These are phyloP conservation scores for Crithidia brevicula DNA, from an alignment of 208 protist genomes.

Conservation along the genomic window DNA sequence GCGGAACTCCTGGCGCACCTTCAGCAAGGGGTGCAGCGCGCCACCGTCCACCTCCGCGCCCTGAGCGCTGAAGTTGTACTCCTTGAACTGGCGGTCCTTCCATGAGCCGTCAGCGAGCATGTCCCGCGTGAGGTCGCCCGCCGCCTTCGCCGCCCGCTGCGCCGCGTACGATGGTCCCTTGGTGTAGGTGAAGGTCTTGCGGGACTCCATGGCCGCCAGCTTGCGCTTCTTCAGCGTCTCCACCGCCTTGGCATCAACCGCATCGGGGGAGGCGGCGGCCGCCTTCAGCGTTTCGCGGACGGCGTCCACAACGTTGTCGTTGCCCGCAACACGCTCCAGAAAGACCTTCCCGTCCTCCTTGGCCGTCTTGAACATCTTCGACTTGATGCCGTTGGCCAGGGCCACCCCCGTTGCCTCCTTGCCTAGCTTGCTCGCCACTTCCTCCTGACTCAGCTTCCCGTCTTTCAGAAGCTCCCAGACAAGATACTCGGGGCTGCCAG, in stretches of 20 bases:
- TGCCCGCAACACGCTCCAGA: conserved; percentile 48
- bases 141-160: conserved; percentile 72
- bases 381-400: conserved; percentile 94
- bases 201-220: conserved; percentile 73
- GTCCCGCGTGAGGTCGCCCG: conserved; percentile 93
- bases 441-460: conserved; percentile 49
- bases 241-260: conserved; percentile 61
- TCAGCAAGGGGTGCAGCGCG: conserved; percentile 98
- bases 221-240: conserved; percentile 94
- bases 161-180: conserved; percentile 83
- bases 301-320: conserved; percentile 38
- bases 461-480: conserved; percentile 63
- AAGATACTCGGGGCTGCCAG: conserved; percentile 92
- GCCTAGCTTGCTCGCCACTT: conserved; percentile 57
- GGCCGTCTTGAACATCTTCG: conserved; percentile 89
- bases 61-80: conserved; percentile 96
- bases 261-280: conserved; percentile 27
- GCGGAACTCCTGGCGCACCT: conserved; percentile 98
- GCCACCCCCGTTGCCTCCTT: conserved; percentile 74
- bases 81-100: conserved; percentile 95
- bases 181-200: conserved; percentile 82
- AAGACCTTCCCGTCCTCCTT: conserved; percentile 74
- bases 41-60: conserved; percentile 91
- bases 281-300: conserved; percentile 46
- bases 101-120: conserved; percentile 96